Conservation (phyloP, 441 rosid species). For the Eruca vesicaria region DNA sequence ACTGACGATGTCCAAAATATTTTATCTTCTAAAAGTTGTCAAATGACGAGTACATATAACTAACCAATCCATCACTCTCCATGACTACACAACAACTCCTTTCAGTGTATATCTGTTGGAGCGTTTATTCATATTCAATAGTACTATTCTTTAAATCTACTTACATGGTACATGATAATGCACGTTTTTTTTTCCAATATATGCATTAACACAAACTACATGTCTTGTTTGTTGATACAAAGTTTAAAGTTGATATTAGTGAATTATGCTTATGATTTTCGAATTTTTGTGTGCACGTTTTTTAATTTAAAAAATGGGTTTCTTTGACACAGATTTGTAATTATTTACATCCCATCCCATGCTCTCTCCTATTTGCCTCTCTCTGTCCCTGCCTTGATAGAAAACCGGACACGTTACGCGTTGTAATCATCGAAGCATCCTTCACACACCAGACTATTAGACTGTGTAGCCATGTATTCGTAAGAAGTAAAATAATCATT, state of each 20-base stretch:
- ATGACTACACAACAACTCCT: slow-evolving; percentile 30
- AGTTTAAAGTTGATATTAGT: not conserved
- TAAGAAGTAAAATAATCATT: not conserved
- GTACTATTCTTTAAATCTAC: not conserved
- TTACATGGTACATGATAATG: not conserved
- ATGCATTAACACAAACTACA: not conserved
- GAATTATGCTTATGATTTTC: not conserved
- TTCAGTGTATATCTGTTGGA: not conserved
- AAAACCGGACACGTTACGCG: not conserved
- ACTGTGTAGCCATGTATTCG: not conserved
- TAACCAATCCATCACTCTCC: slow-evolving; percentile 29
- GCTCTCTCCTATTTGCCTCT: not conserved
- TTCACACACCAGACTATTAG: not conserved
- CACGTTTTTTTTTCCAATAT: not conserved
- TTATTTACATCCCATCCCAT: not conserved
- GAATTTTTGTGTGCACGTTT: not conserved
- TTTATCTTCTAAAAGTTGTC: no score
- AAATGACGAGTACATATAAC: slow-evolving; percentile 31
- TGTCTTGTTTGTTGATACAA: not conserved
- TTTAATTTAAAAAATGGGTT: not conserved
- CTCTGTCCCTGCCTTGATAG: not conserved
- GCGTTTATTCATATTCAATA: not conserved
- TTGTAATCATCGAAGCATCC: not conserved
- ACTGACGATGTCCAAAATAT: no score
- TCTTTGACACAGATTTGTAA: not conserved